Conservation (phyloP, 768 basidiomycete genomes). For the Pleurotus tuoliensis region DNA sequence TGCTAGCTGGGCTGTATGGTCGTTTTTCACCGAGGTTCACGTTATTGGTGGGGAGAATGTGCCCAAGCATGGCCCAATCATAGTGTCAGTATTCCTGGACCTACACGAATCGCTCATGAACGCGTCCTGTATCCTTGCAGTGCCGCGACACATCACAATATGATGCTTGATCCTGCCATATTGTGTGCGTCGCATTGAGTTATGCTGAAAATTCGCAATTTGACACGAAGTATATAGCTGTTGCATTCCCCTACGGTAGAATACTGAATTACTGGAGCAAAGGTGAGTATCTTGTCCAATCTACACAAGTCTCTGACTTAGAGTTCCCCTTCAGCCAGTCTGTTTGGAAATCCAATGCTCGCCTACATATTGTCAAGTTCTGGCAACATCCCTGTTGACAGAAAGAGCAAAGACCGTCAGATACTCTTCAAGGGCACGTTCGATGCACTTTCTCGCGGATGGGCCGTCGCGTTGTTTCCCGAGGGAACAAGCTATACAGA, state of each 20-base stretch:
- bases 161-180: conserved; percentile 87
- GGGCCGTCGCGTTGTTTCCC: conserved; percentile 90
- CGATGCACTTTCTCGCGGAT: conserved; percentile 73
- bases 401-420: conserved; percentile 90
- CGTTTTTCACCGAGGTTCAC: conserved; percentile 87
- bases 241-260: conserved; percentile 75
- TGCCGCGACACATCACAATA: conserved; percentile 88
- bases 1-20: conserved; percentile 70
- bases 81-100: conserved; percentile 63
- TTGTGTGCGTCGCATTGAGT: conserved; percentile 54
- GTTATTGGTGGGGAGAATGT: conserved; percentile 89
- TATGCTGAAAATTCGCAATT: conserved; percentile 7
- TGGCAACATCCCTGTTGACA: conserved; percentile 97
- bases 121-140: conserved; percentile 30
- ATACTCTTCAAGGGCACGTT: conserved; percentile 86
- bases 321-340: conserved; percentile 41
- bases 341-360: conserved; percentile 78
- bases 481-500: conserved; percentile 94
- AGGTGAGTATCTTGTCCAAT: conserved; percentile 38
- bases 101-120: background rate
- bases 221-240: conserved; percentile 43
- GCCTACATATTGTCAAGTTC: conserved; percentile 77
- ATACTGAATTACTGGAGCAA: conserved; percentile 95
- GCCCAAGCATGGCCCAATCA: conserved; percentile 82
- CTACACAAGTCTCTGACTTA: conserved; percentile 1